A percentile compares a stretch with the other conserved stretches of the same genome.
Conservation (phyloP, 257 asterid genomes). For the Ilex aquifolium region DNA sequence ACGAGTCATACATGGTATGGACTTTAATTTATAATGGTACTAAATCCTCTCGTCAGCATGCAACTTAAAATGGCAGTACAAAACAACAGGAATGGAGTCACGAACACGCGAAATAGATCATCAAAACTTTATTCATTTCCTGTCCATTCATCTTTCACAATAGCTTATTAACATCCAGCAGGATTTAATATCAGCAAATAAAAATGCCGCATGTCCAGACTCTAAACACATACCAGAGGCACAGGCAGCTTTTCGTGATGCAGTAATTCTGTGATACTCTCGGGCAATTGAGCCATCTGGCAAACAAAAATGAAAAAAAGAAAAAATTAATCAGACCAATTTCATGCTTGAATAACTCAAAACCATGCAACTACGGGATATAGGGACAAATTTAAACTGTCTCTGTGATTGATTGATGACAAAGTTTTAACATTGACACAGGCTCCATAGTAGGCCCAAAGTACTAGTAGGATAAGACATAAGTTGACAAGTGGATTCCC, state of each 20-base stretch:
- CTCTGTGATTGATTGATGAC: too few relatives aligned
- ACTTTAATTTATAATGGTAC: not conserved
- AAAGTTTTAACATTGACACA: too few relatives aligned
- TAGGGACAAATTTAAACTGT: too few relatives aligned
- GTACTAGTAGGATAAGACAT: too few relatives aligned
- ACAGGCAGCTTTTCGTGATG: slow-evolving; percentile 60
- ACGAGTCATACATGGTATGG: too few relatives aligned
- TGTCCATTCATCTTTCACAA: not conserved
- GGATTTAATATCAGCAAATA: too few relatives aligned
- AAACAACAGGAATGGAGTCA: not conserved
- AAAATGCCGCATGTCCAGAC: too few relatives aligned
- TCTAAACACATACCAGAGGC: slow-evolving; percentile 58
- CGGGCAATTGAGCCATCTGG: slow-evolving; percentile 92
- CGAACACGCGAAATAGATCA: not conserved
- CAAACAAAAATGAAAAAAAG: slow-evolving; percentile 10
- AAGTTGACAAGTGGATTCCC: too few relatives aligned
- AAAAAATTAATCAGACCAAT: not conserved
- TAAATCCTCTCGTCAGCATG: not conserved
- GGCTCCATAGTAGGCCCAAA: too few relatives aligned
- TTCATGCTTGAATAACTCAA: not conserved
- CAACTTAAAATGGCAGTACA: not conserved
- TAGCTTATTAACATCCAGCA: not conserved
- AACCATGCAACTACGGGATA: too few relatives aligned
- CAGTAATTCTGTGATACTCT: slow-evolving; percentile 79
- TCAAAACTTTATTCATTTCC: not conserved